Evolutionary conservation across 768 basidiomycete species (phyloP), one percentile per base, ranked within the genome.

Genomic region (Mycena maculata): DNA sequence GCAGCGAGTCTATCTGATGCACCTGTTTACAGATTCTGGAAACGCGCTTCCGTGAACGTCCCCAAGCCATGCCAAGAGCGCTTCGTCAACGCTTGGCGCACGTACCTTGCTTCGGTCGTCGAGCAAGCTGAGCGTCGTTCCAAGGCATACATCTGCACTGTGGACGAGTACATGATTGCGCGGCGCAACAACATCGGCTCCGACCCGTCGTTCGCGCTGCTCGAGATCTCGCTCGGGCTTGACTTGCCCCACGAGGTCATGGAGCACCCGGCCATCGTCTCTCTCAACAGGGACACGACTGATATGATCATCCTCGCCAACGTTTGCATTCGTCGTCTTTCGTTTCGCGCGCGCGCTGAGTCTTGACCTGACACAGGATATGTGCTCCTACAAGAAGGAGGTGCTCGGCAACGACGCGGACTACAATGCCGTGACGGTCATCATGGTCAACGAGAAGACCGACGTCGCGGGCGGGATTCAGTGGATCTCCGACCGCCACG

Each of bases 301-400:
- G 69, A 71, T n/a, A 65, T 72, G 66, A 47, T 65, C 13, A 39
- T 68, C 33, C 42, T 71, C 1, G 42, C 59, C 9, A 71, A 71
- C 42, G 71, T 70, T n/a, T 2, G 59, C 47, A 39, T 7, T 41
- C 41, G n/a, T n/a, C n/a, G n/a, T 23, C 16, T 44, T 33, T 41
- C 44, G 20, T 36, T 28, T 47, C 15, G 58, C n/a, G 31, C 12
- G 42, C 10, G 1, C 22, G 3, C 16, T 33, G 18, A 30, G 13
- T 27, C n/a, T 9, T 39, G n/a, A n/a, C n/a, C n/a, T n/a, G n/a
- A n/a, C 20, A n/a, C 15, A 68, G 59, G 68, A 72, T 48, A 62
- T 72, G 53, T 57, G 33, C 48, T 67, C 64, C 9, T 72, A 63
- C 36, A 72, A 67, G 42, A 69, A 70, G 30, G 68, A 72, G 42